phyloP scores from a whole-genome alignment of 2,329 filamentous ascomycete genomes.

The Eutypella sp. region DNA sequence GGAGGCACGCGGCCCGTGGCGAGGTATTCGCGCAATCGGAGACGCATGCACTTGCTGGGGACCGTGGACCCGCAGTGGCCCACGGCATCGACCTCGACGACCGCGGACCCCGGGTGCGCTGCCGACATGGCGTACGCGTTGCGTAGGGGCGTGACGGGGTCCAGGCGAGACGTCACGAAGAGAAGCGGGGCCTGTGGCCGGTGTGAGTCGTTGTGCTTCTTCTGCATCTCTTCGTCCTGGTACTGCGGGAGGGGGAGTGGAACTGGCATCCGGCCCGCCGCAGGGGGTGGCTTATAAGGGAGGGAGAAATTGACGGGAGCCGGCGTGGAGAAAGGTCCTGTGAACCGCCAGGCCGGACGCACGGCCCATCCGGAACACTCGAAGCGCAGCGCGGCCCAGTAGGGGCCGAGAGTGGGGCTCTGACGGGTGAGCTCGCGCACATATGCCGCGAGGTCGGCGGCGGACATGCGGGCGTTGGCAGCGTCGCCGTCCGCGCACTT shows the following conservation, averaged over 20 bases:
- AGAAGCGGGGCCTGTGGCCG: constrained; percentile 35
- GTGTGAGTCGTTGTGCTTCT: constrained; percentile 11
- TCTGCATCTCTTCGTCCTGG: not conserved
- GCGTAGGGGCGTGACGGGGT: constrained; percentile 42
- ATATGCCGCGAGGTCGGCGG: constrained; percentile 26
- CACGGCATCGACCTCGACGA: constrained; percentile 14
- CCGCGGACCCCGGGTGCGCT: constrained; percentile 10
- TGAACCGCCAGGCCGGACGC: constrained; percentile 36
- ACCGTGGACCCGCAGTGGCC: constrained; percentile 10
- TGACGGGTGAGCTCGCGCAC: constrained; percentile 19
- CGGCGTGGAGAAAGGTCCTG: constrained; percentile 20
- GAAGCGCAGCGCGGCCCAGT: constrained; percentile 33
- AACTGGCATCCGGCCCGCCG: not conserved
- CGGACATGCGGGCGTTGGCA: constrained; percentile 10
- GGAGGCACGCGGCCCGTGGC: constrained; percentile 1
- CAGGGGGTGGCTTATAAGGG: not conserved
- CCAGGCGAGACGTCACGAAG: constrained; percentile 37
- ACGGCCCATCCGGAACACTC: constrained; percentile 34
- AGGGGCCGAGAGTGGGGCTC: constrained; percentile 27
- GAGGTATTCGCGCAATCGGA: constrained; percentile 8
- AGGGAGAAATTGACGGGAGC: constrained; percentile 8
- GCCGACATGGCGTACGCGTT: constrained; percentile 25
- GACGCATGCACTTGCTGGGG: constrained; percentile 8
- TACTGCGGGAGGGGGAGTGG: not conserved
- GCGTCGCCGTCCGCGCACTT: constrained; percentile 32